A percentile compares a stretch with the other conserved stretches of the same genome.
Evolutionary conservation across 2,329 filamentous ascomycete species (phyloP).

Genomic region (Aureobasidium sp.): DNA sequence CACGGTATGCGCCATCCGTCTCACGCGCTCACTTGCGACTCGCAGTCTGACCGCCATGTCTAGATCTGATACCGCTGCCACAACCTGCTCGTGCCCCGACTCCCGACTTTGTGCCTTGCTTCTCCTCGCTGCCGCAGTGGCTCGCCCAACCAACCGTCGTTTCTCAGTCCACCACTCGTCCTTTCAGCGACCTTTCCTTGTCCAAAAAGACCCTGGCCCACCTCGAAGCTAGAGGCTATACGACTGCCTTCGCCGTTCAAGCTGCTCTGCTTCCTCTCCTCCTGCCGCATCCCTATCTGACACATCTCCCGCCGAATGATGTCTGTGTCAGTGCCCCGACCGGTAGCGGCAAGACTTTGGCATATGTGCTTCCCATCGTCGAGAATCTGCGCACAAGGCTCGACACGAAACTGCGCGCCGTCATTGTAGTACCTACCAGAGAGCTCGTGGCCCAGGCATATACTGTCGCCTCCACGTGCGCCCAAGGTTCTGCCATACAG

Average conservation of each 20-base stretch:
- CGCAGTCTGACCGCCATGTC: conserved; percentile 14
- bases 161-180: conserved; percentile 48
- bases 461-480: conserved; percentile 67
- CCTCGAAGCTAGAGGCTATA: conserved; percentile 61
- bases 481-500: conserved; percentile 61
- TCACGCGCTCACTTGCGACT: neutral
- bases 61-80: conserved; percentile 69
- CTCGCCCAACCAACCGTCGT: conserved; percentile 67
- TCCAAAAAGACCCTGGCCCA: conserved; percentile 50
- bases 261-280: conserved; percentile 73
- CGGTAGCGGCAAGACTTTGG: conserved; percentile 89
- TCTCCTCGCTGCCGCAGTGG: conserved; percentile 75
- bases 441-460: conserved; percentile 84
- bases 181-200: conserved; percentile 60
- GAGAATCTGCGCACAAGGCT: conserved; percentile 48
- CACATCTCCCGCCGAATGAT: conserved; percentile 59
- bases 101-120: conserved; percentile 53
- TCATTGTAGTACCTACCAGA: conserved; percentile 84
- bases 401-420: conserved; percentile 49
- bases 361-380: conserved; percentile 81
- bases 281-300: conserved; percentile 47
- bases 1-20: conserved; percentile 35
- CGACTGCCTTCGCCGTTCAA: conserved; percentile 69
- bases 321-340: conserved; percentile 87
- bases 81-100: conserved; percentile 61